Percentiles rank a stretch among this genome's conserved stretches.
phyloP scores from a whole-genome alignment of 2,329 filamentous ascomycete genomes.

The Amauroascus niger region DNA sequence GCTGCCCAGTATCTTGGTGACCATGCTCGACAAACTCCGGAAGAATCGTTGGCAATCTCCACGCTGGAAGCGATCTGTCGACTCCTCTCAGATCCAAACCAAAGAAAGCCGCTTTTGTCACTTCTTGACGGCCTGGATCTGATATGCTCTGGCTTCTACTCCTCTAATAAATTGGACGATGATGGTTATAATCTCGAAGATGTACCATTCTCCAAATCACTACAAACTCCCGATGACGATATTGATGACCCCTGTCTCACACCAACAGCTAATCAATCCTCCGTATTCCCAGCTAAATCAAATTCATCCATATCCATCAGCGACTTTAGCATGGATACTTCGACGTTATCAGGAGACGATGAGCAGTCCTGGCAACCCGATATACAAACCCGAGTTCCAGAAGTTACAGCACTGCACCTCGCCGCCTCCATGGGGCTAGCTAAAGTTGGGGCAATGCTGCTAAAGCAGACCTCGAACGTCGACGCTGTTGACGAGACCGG shows the following conservation, averaged over 20 bases:
- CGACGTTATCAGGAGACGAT: not conserved
- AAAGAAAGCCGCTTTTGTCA: not conserved
- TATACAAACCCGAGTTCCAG: not conserved
- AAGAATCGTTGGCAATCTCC: not conserved
- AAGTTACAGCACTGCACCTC: not conserved
- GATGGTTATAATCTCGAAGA: not conserved
- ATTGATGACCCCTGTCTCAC: not conserved
- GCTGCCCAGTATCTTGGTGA: slow-evolving; percentile 7
- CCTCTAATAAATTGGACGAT: not conserved
- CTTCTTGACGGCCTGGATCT: not conserved
- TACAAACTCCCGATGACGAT: not conserved
- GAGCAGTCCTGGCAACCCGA: not conserved
- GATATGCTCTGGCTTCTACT: not conserved
- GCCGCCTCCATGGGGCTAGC: slow-evolving; percentile 1
- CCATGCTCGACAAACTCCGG: not conserved
- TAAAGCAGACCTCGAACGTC: not conserved
- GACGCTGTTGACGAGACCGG: not conserved
- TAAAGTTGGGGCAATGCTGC: not conserved
- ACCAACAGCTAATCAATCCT: not conserved
- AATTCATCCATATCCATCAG: not conserved
- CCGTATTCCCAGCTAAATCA: not conserved
- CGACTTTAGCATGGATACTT: not conserved
- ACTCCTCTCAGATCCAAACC: slow-evolving; percentile 1
- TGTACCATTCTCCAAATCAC: not conserved
- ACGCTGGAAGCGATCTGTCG: not conserved